Conservation (phyloP, 2,329 filamentous ascomycete species). For the Hortaea werneckii region DNA sequence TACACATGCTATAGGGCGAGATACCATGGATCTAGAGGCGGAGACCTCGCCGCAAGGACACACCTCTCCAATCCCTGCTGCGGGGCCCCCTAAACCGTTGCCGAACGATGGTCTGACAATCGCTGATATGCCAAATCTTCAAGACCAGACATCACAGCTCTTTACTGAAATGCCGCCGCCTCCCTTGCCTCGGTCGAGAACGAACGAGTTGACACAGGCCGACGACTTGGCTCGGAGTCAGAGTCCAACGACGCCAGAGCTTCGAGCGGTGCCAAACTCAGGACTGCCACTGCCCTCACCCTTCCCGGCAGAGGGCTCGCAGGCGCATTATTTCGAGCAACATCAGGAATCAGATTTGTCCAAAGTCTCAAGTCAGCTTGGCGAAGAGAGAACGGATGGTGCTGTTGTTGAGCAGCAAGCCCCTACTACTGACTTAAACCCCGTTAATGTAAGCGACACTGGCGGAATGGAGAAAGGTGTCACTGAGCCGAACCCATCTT, state of each 20-base stretch:
- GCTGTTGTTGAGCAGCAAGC: too few species aligned
- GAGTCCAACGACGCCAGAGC: constrained; percentile 20
- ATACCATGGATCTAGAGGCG: too few species aligned
- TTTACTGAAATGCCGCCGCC: constrained; percentile 14
- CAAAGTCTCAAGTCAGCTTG: too few species aligned
- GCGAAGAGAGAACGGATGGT: too few species aligned
- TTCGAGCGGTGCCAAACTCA: constrained; percentile 20
- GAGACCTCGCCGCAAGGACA: too few species aligned
- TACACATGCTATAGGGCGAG: too few species aligned
- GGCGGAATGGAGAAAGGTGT: too few species aligned
- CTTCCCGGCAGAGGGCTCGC: constrained; percentile 13
- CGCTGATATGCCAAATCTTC: background rate
- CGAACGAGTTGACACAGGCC: constrained; percentile 5
- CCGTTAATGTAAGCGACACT: too few species aligned
- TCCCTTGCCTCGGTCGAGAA: constrained; percentile 15
- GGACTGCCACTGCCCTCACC: constrained; percentile 25
- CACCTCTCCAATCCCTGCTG: background rate
- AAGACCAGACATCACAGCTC: background rate
- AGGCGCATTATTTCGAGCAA: background rate
- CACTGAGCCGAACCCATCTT: too few species aligned
- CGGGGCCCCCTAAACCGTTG: background rate
- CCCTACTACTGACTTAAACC: too few species aligned
- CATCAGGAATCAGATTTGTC: too few species aligned
- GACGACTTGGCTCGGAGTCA: constrained; percentile 1
- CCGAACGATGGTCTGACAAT: background rate